These are phyloP conservation scores for Bretschneidera sinensis DNA, from an alignment of 345 rosid genomes.

Conservation along the genomic window DNA sequence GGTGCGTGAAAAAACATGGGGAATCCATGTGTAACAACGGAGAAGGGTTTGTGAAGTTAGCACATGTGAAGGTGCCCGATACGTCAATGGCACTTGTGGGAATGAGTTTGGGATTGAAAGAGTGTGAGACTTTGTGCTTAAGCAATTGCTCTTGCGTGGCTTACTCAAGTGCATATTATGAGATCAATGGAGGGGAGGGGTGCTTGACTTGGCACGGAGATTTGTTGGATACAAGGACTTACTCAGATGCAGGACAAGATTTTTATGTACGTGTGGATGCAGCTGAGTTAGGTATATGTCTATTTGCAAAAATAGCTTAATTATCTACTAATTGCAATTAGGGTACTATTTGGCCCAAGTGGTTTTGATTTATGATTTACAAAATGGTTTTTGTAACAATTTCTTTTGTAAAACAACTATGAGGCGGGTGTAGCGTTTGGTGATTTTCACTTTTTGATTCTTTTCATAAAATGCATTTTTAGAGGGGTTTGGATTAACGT, in stretches of 20 bases:
- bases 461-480: too few species aligned
- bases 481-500: too few species aligned
- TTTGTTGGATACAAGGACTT: conserved; percentile 40
- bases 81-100: conserved; percentile 32
- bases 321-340: too few species aligned
- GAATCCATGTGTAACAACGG: conserved; percentile 21
- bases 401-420: too few species aligned
- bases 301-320: too few species aligned
- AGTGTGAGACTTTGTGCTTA: conserved; percentile 36
- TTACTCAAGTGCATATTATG: conserved; percentile 45
- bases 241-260: too few species aligned
- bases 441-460: too few species aligned
- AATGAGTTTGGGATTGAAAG: conserved; percentile 34
- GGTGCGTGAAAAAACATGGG: conserved; percentile 38
- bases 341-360: too few species aligned
- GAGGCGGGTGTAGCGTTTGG: too few species aligned
- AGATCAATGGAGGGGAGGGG: conserved; percentile 34
- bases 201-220: conserved; percentile 64
- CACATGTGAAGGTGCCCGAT: conserved; percentile 45
- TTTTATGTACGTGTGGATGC: conserved; percentile 45
- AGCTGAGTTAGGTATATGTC: conserved; percentile 38
- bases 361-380: too few species aligned
- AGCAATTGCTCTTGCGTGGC: conserved; percentile 55
- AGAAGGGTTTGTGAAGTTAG: conserved; percentile 53
- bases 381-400: too few species aligned